phyloP scores from a whole-genome alignment of 306 rosid species.

The Adenanthera pavonina region DNA sequence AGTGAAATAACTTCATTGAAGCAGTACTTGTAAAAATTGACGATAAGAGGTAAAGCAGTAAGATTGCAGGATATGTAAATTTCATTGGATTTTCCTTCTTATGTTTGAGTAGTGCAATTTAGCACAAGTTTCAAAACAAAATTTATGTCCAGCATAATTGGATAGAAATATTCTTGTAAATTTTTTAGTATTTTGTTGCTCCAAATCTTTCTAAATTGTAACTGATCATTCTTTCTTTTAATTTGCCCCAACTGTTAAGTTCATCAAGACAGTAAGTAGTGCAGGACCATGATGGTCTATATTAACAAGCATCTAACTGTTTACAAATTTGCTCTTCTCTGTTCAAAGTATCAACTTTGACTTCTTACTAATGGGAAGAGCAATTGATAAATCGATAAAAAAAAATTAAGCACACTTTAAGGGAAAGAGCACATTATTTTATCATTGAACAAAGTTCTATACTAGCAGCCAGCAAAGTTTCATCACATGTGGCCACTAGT shows the following conservation, averaged over 20 bases:
- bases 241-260: background rate
- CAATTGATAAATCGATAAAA: slow-evolving; percentile 13
- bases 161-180: background rate
- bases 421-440: slow-evolving; percentile 1
- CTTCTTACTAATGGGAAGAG: background rate
- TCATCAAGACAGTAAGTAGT: slow-evolving; percentile 3
- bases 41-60: background rate
- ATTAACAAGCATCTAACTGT: background rate
- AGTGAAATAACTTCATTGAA: slow-evolving; percentile 9
- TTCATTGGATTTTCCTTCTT: slow-evolving; percentile 19
- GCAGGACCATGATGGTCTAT: slow-evolving; percentile 9
- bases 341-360: background rate
- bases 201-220: background rate
- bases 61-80: slow-evolving; percentile 5
- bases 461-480: slow-evolving; percentile 21
- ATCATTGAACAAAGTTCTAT: slow-evolving; percentile 23
- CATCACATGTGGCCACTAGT: slow-evolving; percentile 3
- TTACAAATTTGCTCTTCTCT: slow-evolving; percentile 10
- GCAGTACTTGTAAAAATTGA: background rate
- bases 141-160: slow-evolving; percentile 1
- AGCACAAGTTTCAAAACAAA: background rate
- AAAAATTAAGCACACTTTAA: background rate
- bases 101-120: background rate
- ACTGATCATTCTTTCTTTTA: background rate
- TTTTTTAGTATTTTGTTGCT: background rate